Conservation (phyloP, 2,329 filamentous ascomycete species). For the Bipolaris oryzae region DNA sequence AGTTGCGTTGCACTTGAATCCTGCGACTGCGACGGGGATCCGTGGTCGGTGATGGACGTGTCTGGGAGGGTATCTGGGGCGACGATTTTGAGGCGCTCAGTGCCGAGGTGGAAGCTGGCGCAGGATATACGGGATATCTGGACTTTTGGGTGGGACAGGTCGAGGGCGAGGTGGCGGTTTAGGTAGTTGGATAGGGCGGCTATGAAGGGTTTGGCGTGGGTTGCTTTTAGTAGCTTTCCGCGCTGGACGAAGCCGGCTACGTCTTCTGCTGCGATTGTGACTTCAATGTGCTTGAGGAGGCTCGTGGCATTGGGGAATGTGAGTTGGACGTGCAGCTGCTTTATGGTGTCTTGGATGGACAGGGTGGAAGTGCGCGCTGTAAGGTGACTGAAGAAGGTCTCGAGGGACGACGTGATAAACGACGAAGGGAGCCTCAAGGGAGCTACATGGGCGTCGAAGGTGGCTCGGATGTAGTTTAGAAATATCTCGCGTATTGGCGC, state of each 20-base stretch:
- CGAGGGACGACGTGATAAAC: slow-evolving; percentile 54
- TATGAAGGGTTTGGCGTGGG: slow-evolving; percentile 45
- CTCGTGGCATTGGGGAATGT: slow-evolving; percentile 38
- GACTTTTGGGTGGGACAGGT: slow-evolving; percentile 48
- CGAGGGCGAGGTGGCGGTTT: slow-evolving; percentile 50
- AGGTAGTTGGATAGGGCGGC: slow-evolving; percentile 49
- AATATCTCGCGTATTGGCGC: slow-evolving; percentile 56
- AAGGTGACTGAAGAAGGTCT: slow-evolving; percentile 66
- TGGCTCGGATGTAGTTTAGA: slow-evolving; percentile 55
- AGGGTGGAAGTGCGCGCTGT: slow-evolving; percentile 44
- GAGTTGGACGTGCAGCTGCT: slow-evolving; percentile 46
- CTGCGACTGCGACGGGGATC: slow-evolving; percentile 25
- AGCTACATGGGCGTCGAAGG: slow-evolving; percentile 58
- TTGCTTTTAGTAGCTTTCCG: slow-evolving; percentile 29
- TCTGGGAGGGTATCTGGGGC: slow-evolving; percentile 35
- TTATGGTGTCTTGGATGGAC: slow-evolving; percentile 38
- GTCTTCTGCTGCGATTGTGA: slow-evolving; percentile 52
- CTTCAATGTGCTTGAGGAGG: slow-evolving; percentile 51
- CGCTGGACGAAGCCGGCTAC: slow-evolving; percentile 43
- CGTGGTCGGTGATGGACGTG: slow-evolving; percentile 32
- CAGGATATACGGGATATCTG: slow-evolving; percentile 52
- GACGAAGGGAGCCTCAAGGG: slow-evolving; percentile 52
- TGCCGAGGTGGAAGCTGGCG: slow-evolving; percentile 50
- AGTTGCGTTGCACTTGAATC: slow-evolving; percentile 40
- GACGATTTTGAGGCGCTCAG: slow-evolving; percentile 49